These are phyloP conservation scores for Apiospora pterosperma DNA, from an alignment of 2,329 filamentous ascomycete genomes.

Conservation along the genomic window DNA sequence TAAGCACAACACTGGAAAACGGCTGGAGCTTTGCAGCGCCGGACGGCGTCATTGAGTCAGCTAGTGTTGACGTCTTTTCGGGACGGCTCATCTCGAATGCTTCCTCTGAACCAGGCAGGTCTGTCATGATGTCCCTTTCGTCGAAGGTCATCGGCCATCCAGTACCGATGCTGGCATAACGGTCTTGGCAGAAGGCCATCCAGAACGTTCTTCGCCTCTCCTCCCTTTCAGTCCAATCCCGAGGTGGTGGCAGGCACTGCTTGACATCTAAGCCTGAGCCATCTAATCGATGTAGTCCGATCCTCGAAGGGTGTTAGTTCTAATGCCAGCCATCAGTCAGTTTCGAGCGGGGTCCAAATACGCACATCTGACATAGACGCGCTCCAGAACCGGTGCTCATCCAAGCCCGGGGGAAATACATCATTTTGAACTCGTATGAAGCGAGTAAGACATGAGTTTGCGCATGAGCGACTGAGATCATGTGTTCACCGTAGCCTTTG, in stretches of 20 bases:
- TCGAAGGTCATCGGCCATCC: conserved; percentile 96
- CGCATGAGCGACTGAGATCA: conserved; percentile 81
- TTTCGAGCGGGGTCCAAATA: conserved; percentile 1
- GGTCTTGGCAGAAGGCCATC: conserved; percentile 87
- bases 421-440: conserved; percentile 92
- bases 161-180: conserved; percentile 92
- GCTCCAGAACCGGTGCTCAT: conserved; percentile 80
- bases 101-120: conserved; percentile 80
- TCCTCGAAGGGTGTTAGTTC: conserved; percentile 64
- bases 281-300: conserved; percentile 85
- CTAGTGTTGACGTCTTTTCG: conserved; percentile 66
- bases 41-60: conserved; percentile 65
- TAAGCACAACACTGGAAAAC: conserved; percentile 75
- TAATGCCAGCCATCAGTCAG: conserved; percentile 19
- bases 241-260: conserved; percentile 79
- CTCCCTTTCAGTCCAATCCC: conserved; percentile 92
- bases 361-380: conserved; percentile 79
- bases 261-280: conserved; percentile 84
- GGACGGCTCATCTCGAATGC: conserved; percentile 78
- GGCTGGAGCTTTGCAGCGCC: conserved; percentile 74
- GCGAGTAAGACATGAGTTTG: conserved; percentile 80
- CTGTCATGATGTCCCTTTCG: conserved; percentile 85
- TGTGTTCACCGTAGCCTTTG: conserved; percentile 85
- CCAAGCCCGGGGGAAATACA: conserved; percentile 97
- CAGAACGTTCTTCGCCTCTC: conserved; percentile 91